These are phyloP conservation scores for Coemansia sp. DNA, from an alignment of 192 early-diverging fungal genomes.

Conservation along the genomic window DNA sequence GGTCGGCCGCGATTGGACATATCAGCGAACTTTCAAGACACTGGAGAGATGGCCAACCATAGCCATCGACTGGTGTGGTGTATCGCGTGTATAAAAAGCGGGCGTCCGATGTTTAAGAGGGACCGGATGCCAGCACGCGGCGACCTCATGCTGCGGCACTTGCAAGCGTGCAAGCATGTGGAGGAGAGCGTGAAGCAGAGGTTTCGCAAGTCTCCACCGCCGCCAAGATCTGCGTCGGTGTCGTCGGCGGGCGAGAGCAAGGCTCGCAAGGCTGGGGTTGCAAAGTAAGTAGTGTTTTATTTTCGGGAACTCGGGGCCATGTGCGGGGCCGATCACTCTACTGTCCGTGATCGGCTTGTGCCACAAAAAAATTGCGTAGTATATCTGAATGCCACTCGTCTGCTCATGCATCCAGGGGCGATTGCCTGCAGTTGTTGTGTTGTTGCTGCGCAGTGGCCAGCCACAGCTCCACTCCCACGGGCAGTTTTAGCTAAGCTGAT, in stretches of 20 bases:
- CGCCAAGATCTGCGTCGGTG: slow-evolving; percentile 48
- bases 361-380: neutral
- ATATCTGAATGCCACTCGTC: slow-evolving; percentile 5
- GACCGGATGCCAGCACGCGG: slow-evolving; percentile 54
- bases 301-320: neutral
- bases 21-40: slow-evolving; percentile 56
- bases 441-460: slow-evolving; percentile 1
- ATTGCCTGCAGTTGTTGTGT: slow-evolving; percentile 10
- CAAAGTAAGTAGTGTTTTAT: slow-evolving; percentile 42
- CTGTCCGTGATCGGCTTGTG: slow-evolving; percentile 12
- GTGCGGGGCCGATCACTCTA: slow-evolving; percentile 9
- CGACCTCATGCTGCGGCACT: slow-evolving; percentile 55
- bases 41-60: slow-evolving; percentile 58
- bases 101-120: slow-evolving; percentile 40
- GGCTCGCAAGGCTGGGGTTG: slow-evolving; percentile 32
- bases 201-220: slow-evolving; percentile 27
- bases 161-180: slow-evolving; percentile 46
- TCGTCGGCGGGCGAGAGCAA: slow-evolving; percentile 46
- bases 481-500: neutral
- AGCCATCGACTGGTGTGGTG: slow-evolving; percentile 58
- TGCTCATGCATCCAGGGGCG: neutral
- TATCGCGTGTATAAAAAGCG: slow-evolving; percentile 56
- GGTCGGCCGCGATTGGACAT: slow-evolving; percentile 56
- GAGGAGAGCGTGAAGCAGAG: slow-evolving; percentile 40
- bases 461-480: slow-evolving; percentile 5